Base-by-base conservation (phyloP, 129 eudicot genomes). In the Chrysanthemum lavandulifolium region DNA sequence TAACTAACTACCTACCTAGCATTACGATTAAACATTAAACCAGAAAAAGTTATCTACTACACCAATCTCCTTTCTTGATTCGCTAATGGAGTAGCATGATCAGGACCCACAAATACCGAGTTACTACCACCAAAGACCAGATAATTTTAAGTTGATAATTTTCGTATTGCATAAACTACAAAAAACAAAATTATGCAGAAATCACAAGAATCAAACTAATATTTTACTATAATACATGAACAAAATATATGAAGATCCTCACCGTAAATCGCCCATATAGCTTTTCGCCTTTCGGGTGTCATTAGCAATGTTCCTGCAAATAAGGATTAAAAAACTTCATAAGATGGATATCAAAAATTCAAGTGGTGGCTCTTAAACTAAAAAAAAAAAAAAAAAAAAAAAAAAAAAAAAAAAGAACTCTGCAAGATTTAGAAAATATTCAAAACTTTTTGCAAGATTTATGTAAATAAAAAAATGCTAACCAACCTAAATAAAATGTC, bases 261-360 rank as follows among this genome's bases (percentile, higher is more conserved):
- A 91, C 99, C 99, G 52, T 95, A 95, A 68, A 95, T 95, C n/a
- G 99, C 99, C 99, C 99, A 95, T 54, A 90, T 88, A 61, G 99
- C 99, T 79, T 76, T 88, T 70, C 91, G 85, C 69, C 89, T 95
- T 78, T 88, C 95, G 0, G 97, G 97, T 27, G 99, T 91, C 99
- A 95, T 95, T 47, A 95, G 84, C 77, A 81, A 63, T 31, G 99
- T 95, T 58, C 99, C 99, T 95, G 87, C 33, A 71, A 82, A 73
- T 64, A 52, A 4, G 48, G 57, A 67, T 7, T 1, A 76, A 18
- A 33, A 48, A 29, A 12, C 8, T 43, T 74, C 14, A 76, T 33
- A 47, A 74, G 7, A 74, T 81, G 69, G 73, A 53, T 53, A 53
- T 56, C 50, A n/a, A 70, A 61, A 61, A 62, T 72, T 29, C 63